These are phyloP conservation scores for Wallemia mellicola DNA, from an alignment of 1,284 basidiomycete species.

Conservation along the genomic window DNA sequence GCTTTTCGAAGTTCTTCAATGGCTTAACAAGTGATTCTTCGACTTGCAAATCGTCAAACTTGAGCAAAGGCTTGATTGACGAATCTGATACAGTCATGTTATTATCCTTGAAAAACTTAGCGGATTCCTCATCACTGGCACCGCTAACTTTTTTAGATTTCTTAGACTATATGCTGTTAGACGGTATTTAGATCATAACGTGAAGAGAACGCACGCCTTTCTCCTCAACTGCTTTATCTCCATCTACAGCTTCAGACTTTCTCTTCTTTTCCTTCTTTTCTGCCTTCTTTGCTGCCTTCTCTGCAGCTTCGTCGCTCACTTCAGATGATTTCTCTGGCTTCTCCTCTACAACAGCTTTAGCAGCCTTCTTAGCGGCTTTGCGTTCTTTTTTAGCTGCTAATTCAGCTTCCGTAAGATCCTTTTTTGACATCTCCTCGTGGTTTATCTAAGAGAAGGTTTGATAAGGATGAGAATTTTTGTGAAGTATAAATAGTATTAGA, in stretches of 20 bases:
- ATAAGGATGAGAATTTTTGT: too few species aligned
- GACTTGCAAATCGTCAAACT: conserved; percentile 39
- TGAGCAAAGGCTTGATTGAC: conserved; percentile 35
- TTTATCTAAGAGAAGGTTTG: neutral
- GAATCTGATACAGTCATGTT: conserved; percentile 35
- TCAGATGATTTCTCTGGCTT: conserved; percentile 4
- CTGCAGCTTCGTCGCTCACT: conserved; percentile 3
- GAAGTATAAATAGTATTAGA: too few species aligned
- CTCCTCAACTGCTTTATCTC: conserved; percentile 8
- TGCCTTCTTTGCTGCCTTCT: conserved; percentile 11
- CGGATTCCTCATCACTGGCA: conserved; percentile 18
- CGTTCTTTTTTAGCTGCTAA: neutral
- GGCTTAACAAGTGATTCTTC: conserved; percentile 30
- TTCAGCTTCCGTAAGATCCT: neutral
- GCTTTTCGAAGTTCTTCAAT: conserved; percentile 46
- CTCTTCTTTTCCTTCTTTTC: conserved; percentile 10
- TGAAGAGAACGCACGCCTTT: conserved; percentile 8
- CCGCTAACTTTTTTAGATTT: conserved; percentile 10
- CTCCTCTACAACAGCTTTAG: conserved; percentile 4
- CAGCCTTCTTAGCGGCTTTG: conserved; percentile 5
- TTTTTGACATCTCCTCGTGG: neutral
- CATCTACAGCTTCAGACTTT: conserved; percentile 14
- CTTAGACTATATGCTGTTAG: neutral
- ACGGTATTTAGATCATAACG: neutral
- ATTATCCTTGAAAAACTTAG: conserved; percentile 37